A percentile compares a stretch with the other conserved stretches of the same genome.
phyloP scores from a whole-genome alignment of 805 yeast species.

The Saturnispora galanensis region DNA sequence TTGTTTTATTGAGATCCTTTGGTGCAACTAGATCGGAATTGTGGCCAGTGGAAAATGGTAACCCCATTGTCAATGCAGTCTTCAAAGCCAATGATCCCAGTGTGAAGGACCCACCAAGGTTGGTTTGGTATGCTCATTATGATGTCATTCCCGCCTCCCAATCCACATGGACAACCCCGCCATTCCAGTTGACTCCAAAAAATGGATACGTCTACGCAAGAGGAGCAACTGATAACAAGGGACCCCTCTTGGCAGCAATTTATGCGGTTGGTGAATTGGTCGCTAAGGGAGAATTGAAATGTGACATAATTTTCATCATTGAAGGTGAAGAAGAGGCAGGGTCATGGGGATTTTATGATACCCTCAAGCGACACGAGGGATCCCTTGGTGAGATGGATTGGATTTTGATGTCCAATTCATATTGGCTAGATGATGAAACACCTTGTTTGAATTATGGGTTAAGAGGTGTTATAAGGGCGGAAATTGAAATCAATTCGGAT shows the following conservation, averaged over 20 bases:
- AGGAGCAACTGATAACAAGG: conserved; percentile 92
- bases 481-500: conserved; percentile 61
- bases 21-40: conserved; percentile 65
- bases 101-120: conserved; percentile 27
- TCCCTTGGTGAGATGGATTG: conserved; percentile 74
- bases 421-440: conserved; percentile 82
- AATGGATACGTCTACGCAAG: conserved; percentile 86
- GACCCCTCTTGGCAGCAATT: conserved; percentile 80
- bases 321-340: conserved; percentile 98
- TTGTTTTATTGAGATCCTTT: conserved; percentile 47
- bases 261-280: conserved; percentile 73
- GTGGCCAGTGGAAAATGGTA: conserved; percentile 65
- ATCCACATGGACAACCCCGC: conserved; percentile 64
- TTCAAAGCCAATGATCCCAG: conserved; percentile 41
- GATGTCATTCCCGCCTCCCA: conserved; percentile 81
- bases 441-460: conserved; percentile 94
- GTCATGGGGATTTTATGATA: conserved; percentile 70
- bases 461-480: conserved; percentile 80
- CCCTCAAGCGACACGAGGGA: conserved; percentile 40
- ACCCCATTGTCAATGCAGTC: conserved; percentile 75
- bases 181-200: conserved; percentile 62
- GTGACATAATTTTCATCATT: conserved; percentile 72
- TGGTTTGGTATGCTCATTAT: conserved; percentile 92
- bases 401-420: conserved; percentile 82
- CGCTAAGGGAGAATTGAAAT: conserved; percentile 39